Conservation (phyloP, 2,329 filamentous ascomycete species). For the Verticillium isaacii region DNA sequence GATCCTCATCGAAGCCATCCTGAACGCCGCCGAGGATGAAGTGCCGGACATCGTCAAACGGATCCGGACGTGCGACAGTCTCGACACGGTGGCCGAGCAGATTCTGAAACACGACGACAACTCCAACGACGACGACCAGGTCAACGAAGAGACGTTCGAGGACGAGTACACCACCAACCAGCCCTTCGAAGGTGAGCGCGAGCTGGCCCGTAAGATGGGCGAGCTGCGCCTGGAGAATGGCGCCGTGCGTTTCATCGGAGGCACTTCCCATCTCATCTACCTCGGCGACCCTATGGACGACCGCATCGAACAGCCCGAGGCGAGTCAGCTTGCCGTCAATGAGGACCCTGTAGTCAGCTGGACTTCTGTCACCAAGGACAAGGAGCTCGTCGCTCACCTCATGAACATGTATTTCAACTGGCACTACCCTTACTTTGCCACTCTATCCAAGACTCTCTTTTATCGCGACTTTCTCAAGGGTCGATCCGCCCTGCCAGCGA, state of each 20-base stretch:
- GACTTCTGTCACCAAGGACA: slow-evolving; percentile 80
- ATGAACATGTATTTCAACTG: slow-evolving; percentile 98
- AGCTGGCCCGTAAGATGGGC: slow-evolving; percentile 89
- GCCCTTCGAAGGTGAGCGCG: slow-evolving; percentile 58
- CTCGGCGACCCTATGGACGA: slow-evolving; percentile 47
- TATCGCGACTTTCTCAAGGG: slow-evolving; percentile 79
- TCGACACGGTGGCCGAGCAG: slow-evolving; percentile 51
- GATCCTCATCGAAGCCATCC: slow-evolving; percentile 85
- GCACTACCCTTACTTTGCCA: slow-evolving; percentile 96
- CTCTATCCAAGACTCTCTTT: slow-evolving; percentile 80
- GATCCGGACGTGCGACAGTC: slow-evolving; percentile 79
- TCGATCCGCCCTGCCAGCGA: slow-evolving; percentile 46
- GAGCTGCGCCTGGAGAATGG: slow-evolving; percentile 84
- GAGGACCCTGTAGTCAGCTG: slow-evolving; percentile 76
- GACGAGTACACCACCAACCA: slow-evolving; percentile 31
- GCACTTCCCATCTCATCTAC: slow-evolving; percentile 90
- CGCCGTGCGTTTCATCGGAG: slow-evolving; percentile 84
- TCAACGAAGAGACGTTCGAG: slow-evolving; percentile 16
- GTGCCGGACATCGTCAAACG: slow-evolving; percentile 75
- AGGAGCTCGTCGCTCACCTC: slow-evolving; percentile 75
- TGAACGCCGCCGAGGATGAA: slow-evolving; percentile 86
- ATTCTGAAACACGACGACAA: slow-evolving; percentile 41
- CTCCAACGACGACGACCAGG: slow-evolving; percentile 34
- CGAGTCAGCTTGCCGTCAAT: slow-evolving; percentile 42
- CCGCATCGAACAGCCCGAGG: slow-evolving; percentile 33